Evolutionary conservation across 768 basidiomycete genomes (phyloP), one percentile per base, ranked within the genome.

Genomic region (Mycena chlorophos): DNA sequence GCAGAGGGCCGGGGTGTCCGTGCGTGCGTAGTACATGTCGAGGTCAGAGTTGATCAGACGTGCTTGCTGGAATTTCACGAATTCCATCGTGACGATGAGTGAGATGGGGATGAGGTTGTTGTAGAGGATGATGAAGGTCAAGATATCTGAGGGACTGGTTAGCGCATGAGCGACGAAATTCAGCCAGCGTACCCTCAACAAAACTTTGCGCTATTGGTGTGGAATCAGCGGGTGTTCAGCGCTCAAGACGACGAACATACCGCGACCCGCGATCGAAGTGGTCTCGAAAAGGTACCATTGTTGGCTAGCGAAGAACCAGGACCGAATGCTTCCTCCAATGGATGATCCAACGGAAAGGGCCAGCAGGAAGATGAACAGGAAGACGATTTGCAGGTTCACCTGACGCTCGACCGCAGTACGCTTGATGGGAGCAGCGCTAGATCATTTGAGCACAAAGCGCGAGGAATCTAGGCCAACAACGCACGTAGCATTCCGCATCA

Each of bases 91-190:
- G 63, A 99, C 97, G 65, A 98, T 96, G 63, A 99, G 86, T 53
- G 96, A 98, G 66, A 99, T 99, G 3, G 96, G 96, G 57, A 99
- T 98, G 63, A 99, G 81, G 75, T 98, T 99, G 77, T 98, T 98
- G 79, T 98, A 98, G 37, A 98, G 80, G 71, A 99, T 96, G 72
- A 98, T 91, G 77, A 98, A 99, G 10, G 97, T 98, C 34, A 99
- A 80, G 54, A 98, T 93, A 70, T 99, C 96, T 92, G 63, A 1
- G n/a, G 14, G 6, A 5, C 3, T n/a, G 29, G 39, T 55, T 5
- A 34, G 63, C 64, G 14, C 10, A 30, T 40, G n/a, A 22, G 45
- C 39, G 25, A n/a, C 20, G 20, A 26, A 38, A 30, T 26, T 22
- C 16, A 12, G 55, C 19, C 51, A 17, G 56, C 69, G 38, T n/a